Conservation (phyloP, 202 grass and related monocot genomes). For the Tripidium arundinaceum region DNA sequence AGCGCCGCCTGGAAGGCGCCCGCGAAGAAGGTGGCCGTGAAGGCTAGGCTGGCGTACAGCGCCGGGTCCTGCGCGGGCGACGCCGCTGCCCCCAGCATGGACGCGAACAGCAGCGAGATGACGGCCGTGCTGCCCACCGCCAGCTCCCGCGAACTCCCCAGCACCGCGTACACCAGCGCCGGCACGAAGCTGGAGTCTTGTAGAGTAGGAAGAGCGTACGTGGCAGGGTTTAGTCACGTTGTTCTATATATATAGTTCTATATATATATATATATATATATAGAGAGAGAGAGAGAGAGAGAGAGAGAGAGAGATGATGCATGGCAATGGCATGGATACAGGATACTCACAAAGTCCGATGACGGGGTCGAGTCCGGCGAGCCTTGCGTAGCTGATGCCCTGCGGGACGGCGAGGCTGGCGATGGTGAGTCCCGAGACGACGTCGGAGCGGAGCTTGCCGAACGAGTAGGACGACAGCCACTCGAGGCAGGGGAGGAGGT, state of each 20-base stretch:
- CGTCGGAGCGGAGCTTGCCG: conserved; percentile 41
- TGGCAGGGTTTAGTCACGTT: not conserved
- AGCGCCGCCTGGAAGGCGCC: conserved; percentile 57
- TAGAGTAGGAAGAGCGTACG: no score
- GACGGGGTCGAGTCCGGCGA: conserved; percentile 64
- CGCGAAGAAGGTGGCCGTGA: conserved; percentile 80
- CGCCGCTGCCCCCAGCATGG: conserved; percentile 44
- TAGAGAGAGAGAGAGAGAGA: no score
- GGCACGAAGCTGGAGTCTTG: no score
- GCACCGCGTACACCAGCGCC: no score
- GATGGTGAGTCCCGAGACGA: conserved; percentile 58
- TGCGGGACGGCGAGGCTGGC: conserved; percentile 75
- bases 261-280: no score
- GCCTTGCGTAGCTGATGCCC: conserved; percentile 80
- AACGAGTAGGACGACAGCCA: conserved; percentile 51
- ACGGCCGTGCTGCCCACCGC: conserved; percentile 53
- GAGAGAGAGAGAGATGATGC: not conserved
- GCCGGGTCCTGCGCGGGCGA: conserved; percentile 31
- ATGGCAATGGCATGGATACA: not conserved
- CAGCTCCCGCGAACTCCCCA: no score
- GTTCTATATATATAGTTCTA: no score
- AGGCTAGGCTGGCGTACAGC: conserved; percentile 48
- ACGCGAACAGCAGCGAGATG: conserved; percentile 48
- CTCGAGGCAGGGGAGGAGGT: conserved; percentile 51
- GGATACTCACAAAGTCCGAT: conserved; percentile 53